A percentile compares a stretch with the other conserved stretches of the same genome.
Evolutionary conservation across 305 asterid genomes (phyloP).

Genomic region (Fraxinus latifolia): DNA sequence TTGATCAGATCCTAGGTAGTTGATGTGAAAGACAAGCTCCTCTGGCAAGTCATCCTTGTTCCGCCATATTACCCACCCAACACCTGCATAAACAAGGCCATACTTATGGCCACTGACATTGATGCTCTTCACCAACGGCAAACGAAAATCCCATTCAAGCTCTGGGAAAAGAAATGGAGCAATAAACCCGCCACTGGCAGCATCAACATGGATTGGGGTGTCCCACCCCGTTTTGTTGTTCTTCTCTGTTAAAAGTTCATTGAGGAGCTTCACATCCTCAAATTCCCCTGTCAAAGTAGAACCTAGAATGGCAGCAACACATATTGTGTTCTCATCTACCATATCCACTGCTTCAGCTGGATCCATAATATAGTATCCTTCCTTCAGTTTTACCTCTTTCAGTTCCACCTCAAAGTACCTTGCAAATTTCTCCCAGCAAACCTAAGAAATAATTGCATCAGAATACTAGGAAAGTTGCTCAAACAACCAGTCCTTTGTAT

Average conservation of each 20-base stretch:
- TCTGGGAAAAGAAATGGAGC: constrained; percentile 63
- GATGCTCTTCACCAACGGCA: constrained; percentile 61
- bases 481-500: not conserved
- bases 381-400: constrained; percentile 57
- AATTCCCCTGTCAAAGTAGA: constrained; percentile 66
- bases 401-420: constrained; percentile 65
- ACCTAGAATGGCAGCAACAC: constrained; percentile 62
- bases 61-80: constrained; percentile 71
- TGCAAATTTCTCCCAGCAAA: constrained; percentile 68
- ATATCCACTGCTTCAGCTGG: constrained; percentile 55
- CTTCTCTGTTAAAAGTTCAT: constrained; percentile 45
- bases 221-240: constrained; percentile 60
- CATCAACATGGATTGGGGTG: constrained; percentile 69
- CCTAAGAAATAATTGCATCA: constrained; percentile 32
- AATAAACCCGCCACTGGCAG: constrained; percentile 69
- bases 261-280: constrained; percentile 63
- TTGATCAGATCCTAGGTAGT: constrained; percentile 68
- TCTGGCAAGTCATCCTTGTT: constrained; percentile 55
- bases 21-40: constrained; percentile 61
- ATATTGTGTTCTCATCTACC: constrained; percentile 67
- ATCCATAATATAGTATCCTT: constrained; percentile 64
- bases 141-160: constrained; percentile 67
- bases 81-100: constrained; percentile 59
- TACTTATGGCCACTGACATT: constrained; percentile 38
- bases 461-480: not conserved